Percentiles rank a stretch among this genome's conserved stretches.
phyloP scores from a whole-genome alignment of 306 rosid species.

The Mimosa pudica region DNA sequence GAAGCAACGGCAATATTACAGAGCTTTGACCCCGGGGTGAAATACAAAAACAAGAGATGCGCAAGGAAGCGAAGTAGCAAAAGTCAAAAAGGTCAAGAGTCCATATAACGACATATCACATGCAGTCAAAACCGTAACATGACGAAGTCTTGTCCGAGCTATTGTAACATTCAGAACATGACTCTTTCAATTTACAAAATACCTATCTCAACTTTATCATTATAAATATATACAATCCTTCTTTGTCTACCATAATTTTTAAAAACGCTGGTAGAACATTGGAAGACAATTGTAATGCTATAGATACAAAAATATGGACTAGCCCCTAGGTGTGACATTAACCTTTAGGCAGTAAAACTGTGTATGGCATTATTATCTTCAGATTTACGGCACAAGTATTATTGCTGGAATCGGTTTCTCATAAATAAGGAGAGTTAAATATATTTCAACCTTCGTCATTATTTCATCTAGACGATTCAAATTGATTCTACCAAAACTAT shows the following conservation, averaged over 20 bases:
- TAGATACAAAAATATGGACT: background rate
- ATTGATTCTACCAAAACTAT: too few relatives aligned
- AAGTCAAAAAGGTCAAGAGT: slow-evolving; percentile 21
- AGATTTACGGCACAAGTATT: too few relatives aligned
- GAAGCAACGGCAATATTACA: background rate
- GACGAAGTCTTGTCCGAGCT: background rate
- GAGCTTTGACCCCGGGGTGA: background rate
- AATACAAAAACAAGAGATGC: background rate
- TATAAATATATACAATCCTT: background rate
- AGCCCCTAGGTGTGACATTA: background rate
- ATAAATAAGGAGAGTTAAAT: too few relatives aligned
- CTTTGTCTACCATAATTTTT: background rate
- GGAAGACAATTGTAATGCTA: background rate
- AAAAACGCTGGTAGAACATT: background rate
- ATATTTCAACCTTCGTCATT: too few relatives aligned
- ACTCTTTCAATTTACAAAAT: background rate
- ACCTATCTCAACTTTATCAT: background rate
- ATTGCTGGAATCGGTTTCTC: too few relatives aligned
- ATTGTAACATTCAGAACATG: slow-evolving; percentile 1
- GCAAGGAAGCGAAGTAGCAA: too few relatives aligned
- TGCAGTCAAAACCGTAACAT: background rate
- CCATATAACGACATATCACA: background rate
- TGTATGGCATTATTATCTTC: too few relatives aligned
- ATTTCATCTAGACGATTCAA: too few relatives aligned
- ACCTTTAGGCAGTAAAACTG: background rate